A percentile compares a stretch with the other conserved stretches of the same genome.
These are phyloP conservation scores for Trichoderma cornu-damae DNA, from an alignment of 2,329 filamentous ascomycete species.

Conservation along the genomic window DNA sequence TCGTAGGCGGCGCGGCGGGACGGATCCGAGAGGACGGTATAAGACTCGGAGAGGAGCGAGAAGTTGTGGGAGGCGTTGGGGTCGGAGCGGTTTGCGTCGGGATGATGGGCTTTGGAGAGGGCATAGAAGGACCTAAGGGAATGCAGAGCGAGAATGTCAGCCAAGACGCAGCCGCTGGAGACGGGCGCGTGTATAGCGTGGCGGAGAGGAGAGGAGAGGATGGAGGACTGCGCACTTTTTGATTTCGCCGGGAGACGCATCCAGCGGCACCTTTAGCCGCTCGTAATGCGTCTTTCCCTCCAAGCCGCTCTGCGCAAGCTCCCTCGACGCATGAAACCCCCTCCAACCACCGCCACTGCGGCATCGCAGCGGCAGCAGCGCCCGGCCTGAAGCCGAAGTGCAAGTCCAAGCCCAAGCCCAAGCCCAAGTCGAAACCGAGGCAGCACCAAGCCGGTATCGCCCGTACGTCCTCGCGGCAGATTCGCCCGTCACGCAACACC, in stretches of 20 bases:
- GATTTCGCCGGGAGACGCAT: conserved; percentile 69
- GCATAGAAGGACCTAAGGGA: conserved; percentile 83
- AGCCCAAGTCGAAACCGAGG: not conserved
- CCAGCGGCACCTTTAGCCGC: conserved; percentile 63
- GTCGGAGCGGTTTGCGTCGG: conserved; percentile 79
- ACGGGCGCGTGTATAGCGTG: conserved; percentile 31
- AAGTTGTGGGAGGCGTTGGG: conserved; percentile 69
- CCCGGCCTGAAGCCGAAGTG: not conserved
- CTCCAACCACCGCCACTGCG: conserved; percentile 23
- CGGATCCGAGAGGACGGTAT: conserved; percentile 66
- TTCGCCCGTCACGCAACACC: not conserved
- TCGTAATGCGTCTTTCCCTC: conserved; percentile 67
- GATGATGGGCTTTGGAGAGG: conserved; percentile 88
- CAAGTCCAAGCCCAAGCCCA: not conserved
- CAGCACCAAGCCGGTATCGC: not conserved
- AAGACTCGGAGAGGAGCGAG: conserved; percentile 78
- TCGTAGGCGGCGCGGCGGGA: conserved; percentile 78
- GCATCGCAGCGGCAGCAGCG: not conserved
- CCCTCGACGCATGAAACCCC: conserved; percentile 18
- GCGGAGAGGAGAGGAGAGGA: conserved; percentile 40
- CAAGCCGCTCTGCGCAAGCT: conserved; percentile 22
- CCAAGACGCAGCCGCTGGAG: too few species aligned
- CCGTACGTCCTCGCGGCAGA: not conserved
- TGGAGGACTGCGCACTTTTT: conserved; percentile 60
- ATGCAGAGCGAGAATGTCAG: conserved; percentile 5